Evolutionary conservation across 345 rosid species (phyloP).

Genomic region (Gossypium stocksii): DNA sequence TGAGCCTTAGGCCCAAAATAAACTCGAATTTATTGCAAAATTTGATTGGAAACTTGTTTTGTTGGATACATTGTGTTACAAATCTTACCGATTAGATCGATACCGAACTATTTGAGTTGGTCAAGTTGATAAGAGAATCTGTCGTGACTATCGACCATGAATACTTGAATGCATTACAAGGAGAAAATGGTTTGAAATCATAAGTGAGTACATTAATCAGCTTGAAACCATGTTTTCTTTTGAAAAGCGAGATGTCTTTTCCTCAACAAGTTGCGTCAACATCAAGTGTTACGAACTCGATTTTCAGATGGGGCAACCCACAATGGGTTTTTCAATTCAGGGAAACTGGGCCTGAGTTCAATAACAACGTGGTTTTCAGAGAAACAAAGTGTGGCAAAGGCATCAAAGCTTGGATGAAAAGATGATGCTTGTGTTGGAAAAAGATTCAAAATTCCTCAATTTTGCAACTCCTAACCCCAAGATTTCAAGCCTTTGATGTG

Average conservation of each 20-base stretch:
- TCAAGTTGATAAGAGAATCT: not conserved
- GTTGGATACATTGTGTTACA: not conserved
- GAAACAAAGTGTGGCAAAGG: conserved; percentile 1
- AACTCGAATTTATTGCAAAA: not conserved
- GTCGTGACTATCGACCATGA: not conserved
- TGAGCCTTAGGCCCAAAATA: not conserved
- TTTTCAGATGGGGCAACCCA: not conserved
- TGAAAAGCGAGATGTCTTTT: not conserved
- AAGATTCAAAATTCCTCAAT: not conserved
- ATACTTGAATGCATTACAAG: not conserved
- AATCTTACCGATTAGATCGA: not conserved
- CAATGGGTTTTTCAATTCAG: not conserved
- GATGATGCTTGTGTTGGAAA: not conserved
- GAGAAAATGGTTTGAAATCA: not conserved
- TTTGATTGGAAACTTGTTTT: not conserved
- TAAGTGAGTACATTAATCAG: not conserved
- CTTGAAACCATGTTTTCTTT: not conserved
- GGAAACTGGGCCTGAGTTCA: not conserved
- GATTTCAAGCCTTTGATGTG: not conserved
- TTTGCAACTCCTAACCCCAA: not conserved
- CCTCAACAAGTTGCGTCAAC: not conserved
- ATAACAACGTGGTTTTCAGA: not conserved
- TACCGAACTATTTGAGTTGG: not conserved
- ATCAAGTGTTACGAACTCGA: not conserved
- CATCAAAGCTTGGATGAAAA: conserved; percentile 1